These are phyloP conservation scores for Trichoderma virens DNA, from an alignment of 495 filamentous ascomycete genomes.

Conservation along the genomic window DNA sequence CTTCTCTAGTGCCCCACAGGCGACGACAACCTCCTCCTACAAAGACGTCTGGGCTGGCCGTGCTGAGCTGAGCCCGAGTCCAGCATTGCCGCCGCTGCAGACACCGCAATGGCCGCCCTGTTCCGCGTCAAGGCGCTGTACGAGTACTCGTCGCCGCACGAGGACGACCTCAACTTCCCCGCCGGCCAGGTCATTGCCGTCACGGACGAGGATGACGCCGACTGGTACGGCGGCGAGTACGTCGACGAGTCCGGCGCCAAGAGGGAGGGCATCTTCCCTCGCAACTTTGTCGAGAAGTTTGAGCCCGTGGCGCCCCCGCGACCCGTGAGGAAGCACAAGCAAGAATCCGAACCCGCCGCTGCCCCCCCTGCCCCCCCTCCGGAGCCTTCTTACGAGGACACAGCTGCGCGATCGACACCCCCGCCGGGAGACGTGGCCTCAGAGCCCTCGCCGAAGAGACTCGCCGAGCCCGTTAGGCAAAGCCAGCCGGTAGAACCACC, in stretches of 20 bases:
- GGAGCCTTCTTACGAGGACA: conserved; percentile 60
- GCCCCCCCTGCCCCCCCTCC: conserved; percentile 55
- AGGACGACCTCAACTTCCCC: conserved; percentile 86
- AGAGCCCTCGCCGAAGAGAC: conserved; percentile 33
- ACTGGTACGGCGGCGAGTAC: conserved; percentile 95
- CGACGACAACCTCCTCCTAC: conserved; percentile 9
- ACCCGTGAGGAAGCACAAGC: conserved; percentile 70
- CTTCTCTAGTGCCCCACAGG: conserved; percentile 1
- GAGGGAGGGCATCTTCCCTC: conserved; percentile 86
- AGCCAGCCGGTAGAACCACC: conserved; percentile 18
- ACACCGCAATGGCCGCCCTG: conserved; percentile 58
- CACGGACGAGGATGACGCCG: conserved; percentile 80
- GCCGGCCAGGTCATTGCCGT: conserved; percentile 88
- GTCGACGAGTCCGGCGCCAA: conserved; percentile 62
- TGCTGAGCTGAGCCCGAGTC: not conserved
- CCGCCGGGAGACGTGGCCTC: conserved; percentile 18
- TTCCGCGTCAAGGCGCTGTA: conserved; percentile 95
- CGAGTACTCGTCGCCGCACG: conserved; percentile 84
- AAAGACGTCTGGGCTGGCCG: not conserved
- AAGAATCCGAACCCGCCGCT: conserved; percentile 45
- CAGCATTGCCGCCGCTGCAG: not conserved
- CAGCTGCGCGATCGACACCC: conserved; percentile 30
- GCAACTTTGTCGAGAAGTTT: conserved; percentile 93
- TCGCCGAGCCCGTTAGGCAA: conserved; percentile 20
- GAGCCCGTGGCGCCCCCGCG: conserved; percentile 86